phyloP scores from a whole-genome alignment of 2,329 filamentous ascomycete species.

The Calonectria henricotiae region DNA sequence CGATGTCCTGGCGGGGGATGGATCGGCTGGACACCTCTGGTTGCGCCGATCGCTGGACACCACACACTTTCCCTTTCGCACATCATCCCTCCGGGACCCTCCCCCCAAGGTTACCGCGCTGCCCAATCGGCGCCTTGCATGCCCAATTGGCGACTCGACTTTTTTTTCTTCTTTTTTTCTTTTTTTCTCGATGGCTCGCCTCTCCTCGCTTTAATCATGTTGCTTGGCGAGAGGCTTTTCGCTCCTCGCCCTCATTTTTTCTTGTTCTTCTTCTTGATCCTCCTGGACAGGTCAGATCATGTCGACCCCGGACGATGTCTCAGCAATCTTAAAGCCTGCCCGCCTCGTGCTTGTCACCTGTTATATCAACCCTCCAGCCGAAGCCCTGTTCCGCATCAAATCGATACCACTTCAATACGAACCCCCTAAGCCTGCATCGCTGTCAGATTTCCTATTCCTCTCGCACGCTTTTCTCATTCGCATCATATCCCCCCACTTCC shows the following conservation, averaged over 20 bases:
- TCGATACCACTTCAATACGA: constrained; percentile 10
- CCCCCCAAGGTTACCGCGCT: not conserved
- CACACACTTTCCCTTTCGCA: constrained; percentile 6
- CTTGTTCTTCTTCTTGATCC: constrained; percentile 20
- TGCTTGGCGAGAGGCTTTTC: constrained; percentile 4
- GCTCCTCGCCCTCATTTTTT: not conserved
- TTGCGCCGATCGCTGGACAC: not conserved
- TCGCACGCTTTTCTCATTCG: constrained; percentile 1
- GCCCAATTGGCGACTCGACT: not conserved
- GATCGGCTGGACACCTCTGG: constrained; percentile 15
- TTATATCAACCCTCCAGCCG: constrained; percentile 24
- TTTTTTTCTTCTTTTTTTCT: too few species aligned
- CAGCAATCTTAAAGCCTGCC: constrained; percentile 25
- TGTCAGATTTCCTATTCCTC: constrained; percentile 18
- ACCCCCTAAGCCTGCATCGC: constrained; percentile 12
- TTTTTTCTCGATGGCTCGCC: not conserved
- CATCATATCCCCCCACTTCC: not conserved
- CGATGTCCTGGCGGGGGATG: constrained; percentile 17
- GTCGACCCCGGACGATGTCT: constrained; percentile 10
- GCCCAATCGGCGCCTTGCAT: not conserved
- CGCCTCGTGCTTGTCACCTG: constrained; percentile 28
- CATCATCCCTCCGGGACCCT: not conserved
- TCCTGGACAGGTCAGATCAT: constrained; percentile 18
- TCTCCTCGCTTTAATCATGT: constrained; percentile 12
- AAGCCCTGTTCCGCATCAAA: constrained; percentile 17